Conservation (phyloP, 768 basidiomycete genomes). For the Sarcomyxa edulis region DNA sequence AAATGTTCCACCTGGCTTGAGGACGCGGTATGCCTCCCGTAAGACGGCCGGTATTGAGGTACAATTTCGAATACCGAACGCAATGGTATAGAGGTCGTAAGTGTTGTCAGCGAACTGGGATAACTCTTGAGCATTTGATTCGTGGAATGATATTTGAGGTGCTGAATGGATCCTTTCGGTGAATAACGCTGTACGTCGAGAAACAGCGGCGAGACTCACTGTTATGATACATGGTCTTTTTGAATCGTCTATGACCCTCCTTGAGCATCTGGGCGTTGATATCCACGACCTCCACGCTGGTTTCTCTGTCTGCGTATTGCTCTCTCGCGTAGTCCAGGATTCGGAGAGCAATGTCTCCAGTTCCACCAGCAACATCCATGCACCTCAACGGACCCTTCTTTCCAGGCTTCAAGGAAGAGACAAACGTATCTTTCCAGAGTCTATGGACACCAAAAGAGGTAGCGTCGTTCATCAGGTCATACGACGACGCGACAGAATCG, state of each 20-base stretch:
- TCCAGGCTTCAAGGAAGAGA: conserved; percentile 71
- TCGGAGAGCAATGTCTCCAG: conserved; percentile 93
- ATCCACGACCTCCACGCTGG: conserved; percentile 85
- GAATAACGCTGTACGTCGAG: not conserved
- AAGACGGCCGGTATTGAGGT: conserved; percentile 88
- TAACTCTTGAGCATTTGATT: conserved; percentile 88
- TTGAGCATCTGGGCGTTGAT: conserved; percentile 95
- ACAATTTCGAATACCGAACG: conserved; percentile 97
- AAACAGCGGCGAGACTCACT: conserved; percentile 55
- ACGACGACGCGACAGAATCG: conserved; percentile 89
- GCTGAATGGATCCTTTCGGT: conserved; percentile 47
- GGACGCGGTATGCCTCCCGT: conserved; percentile 84
- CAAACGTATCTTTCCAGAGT: conserved; percentile 93
- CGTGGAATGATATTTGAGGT: conserved; percentile 87
- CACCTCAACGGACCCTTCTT: conserved; percentile 70
- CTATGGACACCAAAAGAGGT: conserved; percentile 95
- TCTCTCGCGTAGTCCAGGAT: conserved; percentile 90
- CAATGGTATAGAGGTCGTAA: conserved; percentile 96
- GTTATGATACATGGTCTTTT: conserved; percentile 97
- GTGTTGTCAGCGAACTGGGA: conserved; percentile 72
- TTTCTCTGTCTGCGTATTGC: conserved; percentile 85
- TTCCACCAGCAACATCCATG: conserved; percentile 96
- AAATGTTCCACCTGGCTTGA: conserved; percentile 95
- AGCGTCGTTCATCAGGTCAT: conserved; percentile 99
- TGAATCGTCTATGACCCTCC: conserved; percentile 86